Evolutionary conservation across 2,329 filamentous ascomycete species (phyloP).

Genomic region (Microcyclospora tardicrescens): DNA sequence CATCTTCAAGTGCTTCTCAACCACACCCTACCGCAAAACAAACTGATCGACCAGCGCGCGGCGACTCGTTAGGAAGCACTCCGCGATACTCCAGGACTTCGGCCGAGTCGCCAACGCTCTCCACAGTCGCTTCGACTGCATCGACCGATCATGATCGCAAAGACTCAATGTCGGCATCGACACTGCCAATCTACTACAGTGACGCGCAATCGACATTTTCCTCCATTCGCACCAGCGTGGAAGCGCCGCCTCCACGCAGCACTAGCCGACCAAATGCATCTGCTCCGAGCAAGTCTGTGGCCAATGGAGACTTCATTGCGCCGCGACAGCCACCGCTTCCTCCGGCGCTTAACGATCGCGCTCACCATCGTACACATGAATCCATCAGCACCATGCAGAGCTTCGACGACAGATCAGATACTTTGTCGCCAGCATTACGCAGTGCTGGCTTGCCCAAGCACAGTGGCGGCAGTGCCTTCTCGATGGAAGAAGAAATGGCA

Average conservation of each 20-base stretch:
- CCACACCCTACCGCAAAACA: conserved; percentile 27
- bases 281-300: conserved; percentile 29
- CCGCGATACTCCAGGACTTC: conserved; percentile 13
- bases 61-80: conserved; percentile 42
- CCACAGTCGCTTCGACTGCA: conserved; percentile 6
- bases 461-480: conserved; percentile 74
- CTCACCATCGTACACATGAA: conserved; percentile 27
- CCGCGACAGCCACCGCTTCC: conserved; percentile 34
- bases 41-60: conserved; percentile 39
- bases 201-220: too few relatives aligned
- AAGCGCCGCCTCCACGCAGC: conserved; percentile 34
- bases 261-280: conserved; percentile 29
- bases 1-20: conserved; percentile 8
- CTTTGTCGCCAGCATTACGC: conserved; percentile 17
- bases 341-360: conserved; percentile 15
- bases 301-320: conserved; percentile 31
- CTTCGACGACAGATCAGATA: conserved; percentile 19
- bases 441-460: conserved; percentile 32
- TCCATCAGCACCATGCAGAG: conserved; percentile 34
- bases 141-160: conserved; percentile 25
- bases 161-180: conserved; percentile 24
- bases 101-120: conserved; percentile 24
- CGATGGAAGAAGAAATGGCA: conserved; percentile 90
- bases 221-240: conserved; percentile 18
- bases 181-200: conserved; percentile 16